Percentiles rank a stretch among this genome's conserved stretches.
phyloP scores from a whole-genome alignment of 2,329 filamentous ascomycete species.

The Aquanectria penicillioides region DNA sequence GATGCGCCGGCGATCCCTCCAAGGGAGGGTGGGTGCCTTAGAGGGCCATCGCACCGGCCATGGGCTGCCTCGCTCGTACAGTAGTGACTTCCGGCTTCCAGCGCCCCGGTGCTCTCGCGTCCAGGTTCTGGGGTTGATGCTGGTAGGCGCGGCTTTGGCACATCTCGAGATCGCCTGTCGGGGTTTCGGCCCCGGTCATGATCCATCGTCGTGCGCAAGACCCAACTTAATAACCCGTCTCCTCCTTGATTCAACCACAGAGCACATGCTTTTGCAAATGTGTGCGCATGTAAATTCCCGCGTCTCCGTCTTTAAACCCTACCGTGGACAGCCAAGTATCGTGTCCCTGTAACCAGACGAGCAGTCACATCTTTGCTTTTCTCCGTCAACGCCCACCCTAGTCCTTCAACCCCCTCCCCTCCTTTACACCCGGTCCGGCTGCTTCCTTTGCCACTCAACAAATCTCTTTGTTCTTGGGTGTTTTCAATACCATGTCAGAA shows the following conservation, averaged over 20 bases:
- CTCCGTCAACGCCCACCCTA: constrained; percentile 17
- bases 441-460: constrained; percentile 24
- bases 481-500: constrained; percentile 19
- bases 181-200: constrained; percentile 32
- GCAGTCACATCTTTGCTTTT: constrained; percentile 40
- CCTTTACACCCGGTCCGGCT: constrained; percentile 17
- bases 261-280: neutral
- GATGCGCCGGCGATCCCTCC: constrained; percentile 36
- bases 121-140: constrained; percentile 30
- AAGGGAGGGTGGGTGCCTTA: constrained; percentile 26
- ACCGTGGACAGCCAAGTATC: constrained; percentile 25
- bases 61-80: neutral
- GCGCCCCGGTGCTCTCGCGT: constrained; percentile 31
- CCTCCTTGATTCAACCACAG: neutral
- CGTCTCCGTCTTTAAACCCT: constrained; percentile 19
- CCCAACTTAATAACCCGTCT: neutral
- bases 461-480: constrained; percentile 14
- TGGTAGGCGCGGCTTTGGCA: constrained; percentile 28
- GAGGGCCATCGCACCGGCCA: constrained; percentile 24
- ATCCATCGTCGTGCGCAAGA: constrained; percentile 11
- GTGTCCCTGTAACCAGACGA: constrained; percentile 29
- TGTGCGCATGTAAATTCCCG: constrained; percentile 23
- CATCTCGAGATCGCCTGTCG: constrained; percentile 7
- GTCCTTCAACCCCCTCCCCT: neutral
- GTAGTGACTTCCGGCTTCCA: constrained; percentile 35